Evolutionary conservation across 192 early-diverging fungal species (phyloP).

Genomic region (Coemansia sp.): DNA sequence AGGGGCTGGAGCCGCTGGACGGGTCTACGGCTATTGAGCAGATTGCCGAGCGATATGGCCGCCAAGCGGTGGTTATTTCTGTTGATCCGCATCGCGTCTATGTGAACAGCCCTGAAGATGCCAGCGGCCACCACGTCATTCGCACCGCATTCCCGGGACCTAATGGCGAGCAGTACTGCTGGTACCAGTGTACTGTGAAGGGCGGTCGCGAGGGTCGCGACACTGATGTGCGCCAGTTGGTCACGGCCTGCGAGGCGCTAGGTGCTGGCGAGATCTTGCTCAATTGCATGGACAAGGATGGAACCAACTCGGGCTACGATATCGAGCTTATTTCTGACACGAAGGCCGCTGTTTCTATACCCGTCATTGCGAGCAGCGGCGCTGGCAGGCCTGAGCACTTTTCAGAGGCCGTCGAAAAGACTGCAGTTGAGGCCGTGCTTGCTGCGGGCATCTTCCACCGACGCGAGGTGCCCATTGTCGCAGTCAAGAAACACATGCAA

Average conservation of each 20-base stretch:
- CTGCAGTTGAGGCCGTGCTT: slow-evolving; percentile 90
- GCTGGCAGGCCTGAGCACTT: slow-evolving; percentile 90
- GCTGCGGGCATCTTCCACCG: slow-evolving; percentile 99
- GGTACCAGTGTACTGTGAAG: slow-evolving; percentile 99
- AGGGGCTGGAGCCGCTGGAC: slow-evolving; percentile 35
- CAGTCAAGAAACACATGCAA: slow-evolving; percentile 76
- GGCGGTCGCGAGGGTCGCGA: slow-evolving; percentile 96
- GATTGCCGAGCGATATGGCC: slow-evolving; percentile 91
- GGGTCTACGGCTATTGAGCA: slow-evolving; percentile 91
- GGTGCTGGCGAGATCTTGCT: slow-evolving; percentile 97
- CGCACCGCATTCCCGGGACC: slow-evolving; percentile 74
- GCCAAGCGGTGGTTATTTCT: slow-evolving; percentile 97
- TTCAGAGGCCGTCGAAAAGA: slow-evolving; percentile 77
- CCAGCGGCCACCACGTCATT: slow-evolving; percentile 70
- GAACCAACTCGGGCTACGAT: slow-evolving; percentile 97
- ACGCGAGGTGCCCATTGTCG: slow-evolving; percentile 83
- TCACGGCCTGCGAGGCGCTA: slow-evolving; percentile 79
- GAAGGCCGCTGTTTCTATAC: slow-evolving; percentile 79
- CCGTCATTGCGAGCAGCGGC: slow-evolving; percentile 97
- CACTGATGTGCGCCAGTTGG: slow-evolving; percentile 89
- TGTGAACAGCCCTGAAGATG: slow-evolving; percentile 69
- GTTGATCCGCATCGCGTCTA: slow-evolving; percentile 96
- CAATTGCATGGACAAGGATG: slow-evolving; percentile 99
- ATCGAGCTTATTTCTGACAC: slow-evolving; percentile 78
- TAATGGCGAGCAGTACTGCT: slow-evolving; percentile 90